phyloP scores from a whole-genome alignment of 331 rosid species.

The Malus hybrid region DNA sequence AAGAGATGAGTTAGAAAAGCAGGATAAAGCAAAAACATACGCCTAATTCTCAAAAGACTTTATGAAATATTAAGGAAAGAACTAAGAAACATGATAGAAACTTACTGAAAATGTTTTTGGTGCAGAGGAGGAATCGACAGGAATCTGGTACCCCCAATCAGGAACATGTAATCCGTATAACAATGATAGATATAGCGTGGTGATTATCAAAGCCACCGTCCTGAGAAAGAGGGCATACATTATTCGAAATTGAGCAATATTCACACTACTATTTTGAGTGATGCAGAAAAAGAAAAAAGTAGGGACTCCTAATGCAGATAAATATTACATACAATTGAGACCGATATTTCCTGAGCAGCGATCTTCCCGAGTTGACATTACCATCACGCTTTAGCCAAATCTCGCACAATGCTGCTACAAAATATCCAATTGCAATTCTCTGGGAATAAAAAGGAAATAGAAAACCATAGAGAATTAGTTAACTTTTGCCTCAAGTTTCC shows the following conservation, averaged over 20 bases:
- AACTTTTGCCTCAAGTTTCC: background rate
- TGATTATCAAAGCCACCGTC: constrained; percentile 45
- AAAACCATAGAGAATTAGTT: background rate
- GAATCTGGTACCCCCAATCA: constrained; percentile 82
- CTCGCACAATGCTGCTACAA: constrained; percentile 74
- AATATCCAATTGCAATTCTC: constrained; percentile 88
- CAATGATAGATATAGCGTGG: constrained; percentile 44
- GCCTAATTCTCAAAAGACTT: background rate
- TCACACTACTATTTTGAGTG: background rate
- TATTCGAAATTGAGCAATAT: background rate
- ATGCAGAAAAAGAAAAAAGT: background rate
- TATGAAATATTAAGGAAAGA: background rate
- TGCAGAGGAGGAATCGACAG: constrained; percentile 31
- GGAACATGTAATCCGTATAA: constrained; percentile 74
- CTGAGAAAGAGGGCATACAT: constrained; percentile 27
- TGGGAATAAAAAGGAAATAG: constrained; percentile 13
- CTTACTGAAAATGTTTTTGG: constrained; percentile 60
- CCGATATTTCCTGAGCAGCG: constrained; percentile 59
- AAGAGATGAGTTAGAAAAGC: background rate
- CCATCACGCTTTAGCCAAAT: constrained; percentile 77
- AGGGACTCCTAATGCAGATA: background rate
- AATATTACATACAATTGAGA: constrained; percentile 57
- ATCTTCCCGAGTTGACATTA: constrained; percentile 44
- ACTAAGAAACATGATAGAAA: background rate
- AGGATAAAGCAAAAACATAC: background rate